Conservation (phyloP, 352 stramenopile genomes). For the Phytophthora megakarya region DNA sequence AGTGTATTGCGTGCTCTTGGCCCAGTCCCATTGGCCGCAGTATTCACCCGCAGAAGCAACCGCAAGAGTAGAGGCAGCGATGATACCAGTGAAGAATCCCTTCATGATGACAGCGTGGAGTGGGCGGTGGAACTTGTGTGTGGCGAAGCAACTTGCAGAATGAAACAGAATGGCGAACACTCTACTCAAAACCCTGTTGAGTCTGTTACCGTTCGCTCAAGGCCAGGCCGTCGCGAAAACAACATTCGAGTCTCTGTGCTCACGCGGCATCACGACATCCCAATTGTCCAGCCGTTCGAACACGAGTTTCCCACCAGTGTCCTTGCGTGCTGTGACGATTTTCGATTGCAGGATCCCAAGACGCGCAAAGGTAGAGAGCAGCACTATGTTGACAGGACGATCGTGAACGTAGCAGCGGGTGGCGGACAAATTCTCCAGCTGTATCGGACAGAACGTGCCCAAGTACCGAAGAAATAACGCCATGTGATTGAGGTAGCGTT, state of each 20-base stretch:
- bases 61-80: constrained; percentile 20
- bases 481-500: neutral
- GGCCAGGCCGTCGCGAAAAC: constrained; percentile 5
- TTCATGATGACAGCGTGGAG: constrained; percentile 20
- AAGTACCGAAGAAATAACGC: neutral
- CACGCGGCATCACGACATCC: constrained; percentile 5
- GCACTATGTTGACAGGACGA: neutral
- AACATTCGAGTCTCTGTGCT: neutral
- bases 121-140: neutral
- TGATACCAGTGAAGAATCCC: constrained; percentile 22
- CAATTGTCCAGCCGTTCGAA: constrained; percentile 23
- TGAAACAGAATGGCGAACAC: constrained; percentile 1
- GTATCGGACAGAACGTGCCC: constrained; percentile 11
- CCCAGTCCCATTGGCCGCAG: constrained; percentile 44
- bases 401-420: neutral
- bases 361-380: constrained; percentile 6
- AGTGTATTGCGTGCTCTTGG: constrained; percentile 42
- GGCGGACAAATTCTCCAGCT: constrained; percentile 5
- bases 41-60: constrained; percentile 24
- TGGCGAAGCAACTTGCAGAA: constrained; percentile 21
- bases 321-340: constrained; percentile 2
- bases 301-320: neutral
- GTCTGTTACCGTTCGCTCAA: neutral
- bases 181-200: neutral
- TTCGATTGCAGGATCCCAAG: constrained; percentile 17